phyloP scores from a whole-genome alignment of 176 grass and related monocot genomes.

The Cenchrus purpureus region DNA sequence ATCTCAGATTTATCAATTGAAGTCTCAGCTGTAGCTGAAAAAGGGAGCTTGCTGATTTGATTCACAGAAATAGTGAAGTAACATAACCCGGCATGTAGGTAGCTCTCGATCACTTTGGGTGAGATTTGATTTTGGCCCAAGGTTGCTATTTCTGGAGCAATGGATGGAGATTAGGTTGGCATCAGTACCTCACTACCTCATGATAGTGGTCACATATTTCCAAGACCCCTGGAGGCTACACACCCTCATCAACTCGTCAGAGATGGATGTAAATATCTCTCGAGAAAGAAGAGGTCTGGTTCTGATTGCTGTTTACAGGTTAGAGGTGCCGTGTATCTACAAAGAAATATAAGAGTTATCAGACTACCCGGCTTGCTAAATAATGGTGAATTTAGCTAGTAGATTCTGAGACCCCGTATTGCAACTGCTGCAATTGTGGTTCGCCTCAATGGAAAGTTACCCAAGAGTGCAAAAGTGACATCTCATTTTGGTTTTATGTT shows the following conservation, averaged over 20 bases:
- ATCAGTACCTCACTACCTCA: conserved; percentile 51
- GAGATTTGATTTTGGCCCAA: conserved; percentile 55
- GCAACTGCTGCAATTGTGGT: conserved; percentile 31
- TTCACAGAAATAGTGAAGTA: conserved; percentile 62
- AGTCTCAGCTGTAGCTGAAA: conserved; percentile 55
- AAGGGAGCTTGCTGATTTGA: conserved; percentile 38
- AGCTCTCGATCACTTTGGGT: conserved; percentile 48
- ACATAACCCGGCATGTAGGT: conserved; percentile 56
- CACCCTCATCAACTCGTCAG: conserved; percentile 37
- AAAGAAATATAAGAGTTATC: conserved; percentile 51
- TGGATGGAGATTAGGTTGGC: conserved; percentile 49
- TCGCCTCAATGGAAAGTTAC: conserved; percentile 23
- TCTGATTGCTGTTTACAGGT: conserved; percentile 59
- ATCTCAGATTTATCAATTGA: conserved; percentile 44
- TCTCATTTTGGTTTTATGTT: conserved; percentile 32
- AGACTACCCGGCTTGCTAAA: conserved; percentile 58
- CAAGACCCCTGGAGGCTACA: conserved; percentile 58
- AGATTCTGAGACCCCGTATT: conserved; percentile 38
- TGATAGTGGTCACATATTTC: conserved; percentile 67
- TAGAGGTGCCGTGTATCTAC: conserved; percentile 57
- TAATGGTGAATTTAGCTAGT: conserved; percentile 60
- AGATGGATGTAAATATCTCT: conserved; percentile 69
- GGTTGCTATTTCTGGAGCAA: conserved; percentile 56
- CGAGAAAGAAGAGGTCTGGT: conserved; percentile 59
- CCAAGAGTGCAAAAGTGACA: conserved; percentile 33